Conservation (phyloP, 495 filamentous ascomycete genomes). For the Aspergillus affinis region DNA sequence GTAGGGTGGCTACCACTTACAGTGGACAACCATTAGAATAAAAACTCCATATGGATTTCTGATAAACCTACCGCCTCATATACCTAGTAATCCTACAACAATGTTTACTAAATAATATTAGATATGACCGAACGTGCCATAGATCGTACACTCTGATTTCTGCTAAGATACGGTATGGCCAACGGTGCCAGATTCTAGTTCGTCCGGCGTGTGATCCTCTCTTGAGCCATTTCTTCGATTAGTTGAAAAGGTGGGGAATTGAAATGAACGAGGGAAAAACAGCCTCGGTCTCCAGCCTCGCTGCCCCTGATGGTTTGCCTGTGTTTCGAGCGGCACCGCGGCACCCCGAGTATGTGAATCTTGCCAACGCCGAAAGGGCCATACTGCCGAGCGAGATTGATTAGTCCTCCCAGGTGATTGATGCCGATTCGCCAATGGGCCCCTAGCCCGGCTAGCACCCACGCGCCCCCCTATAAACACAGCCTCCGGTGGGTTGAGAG, state of each 20-base stretch:
- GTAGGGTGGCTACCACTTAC: too few relatives aligned
- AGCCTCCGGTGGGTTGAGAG: conserved; percentile 22
- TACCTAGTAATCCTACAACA: too few relatives aligned
- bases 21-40: too few relatives aligned
- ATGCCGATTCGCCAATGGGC: conserved; percentile 8
- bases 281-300: not conserved
- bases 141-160: not conserved
- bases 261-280: conserved; percentile 2
- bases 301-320: not conserved
- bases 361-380: conserved; percentile 8
- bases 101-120: not conserved
- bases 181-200: not conserved
- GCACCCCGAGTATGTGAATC: not conserved
- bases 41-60: too few relatives aligned
- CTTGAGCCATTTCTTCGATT: not conserved
- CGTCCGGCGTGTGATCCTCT: not conserved
- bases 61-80: too few relatives aligned
- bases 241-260: not conserved
- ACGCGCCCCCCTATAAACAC: conserved; percentile 25
- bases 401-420: not conserved
- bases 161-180: not conserved
- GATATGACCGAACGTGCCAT: not conserved
- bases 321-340: not conserved
- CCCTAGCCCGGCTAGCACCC: conserved; percentile 14
- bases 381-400: not conserved